phyloP scores from a whole-genome alignment of 495 filamentous ascomycete species.

The Xylaria nigripes region DNA sequence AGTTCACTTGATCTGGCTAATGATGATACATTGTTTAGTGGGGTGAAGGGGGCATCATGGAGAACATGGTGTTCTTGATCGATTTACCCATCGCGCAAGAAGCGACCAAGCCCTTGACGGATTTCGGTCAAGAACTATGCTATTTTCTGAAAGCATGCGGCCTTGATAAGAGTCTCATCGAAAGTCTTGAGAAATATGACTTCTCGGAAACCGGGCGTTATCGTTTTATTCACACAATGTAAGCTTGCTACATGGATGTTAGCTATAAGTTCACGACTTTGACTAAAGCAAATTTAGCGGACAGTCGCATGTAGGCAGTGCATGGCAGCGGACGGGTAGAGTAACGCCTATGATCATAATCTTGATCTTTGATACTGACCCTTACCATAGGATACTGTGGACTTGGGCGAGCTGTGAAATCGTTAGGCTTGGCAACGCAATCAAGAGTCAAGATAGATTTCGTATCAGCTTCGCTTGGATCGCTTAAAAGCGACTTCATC shows the following conservation, averaged over 20 bases:
- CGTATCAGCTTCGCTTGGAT: conserved; percentile 69
- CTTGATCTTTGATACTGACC: background rate
- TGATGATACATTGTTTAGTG: conserved; percentile 36
- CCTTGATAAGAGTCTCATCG: conserved; percentile 51
- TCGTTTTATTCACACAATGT: conserved; percentile 77
- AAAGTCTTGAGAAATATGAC: conserved; percentile 60
- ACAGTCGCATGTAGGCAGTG: conserved; percentile 45
- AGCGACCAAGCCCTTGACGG: conserved; percentile 37
- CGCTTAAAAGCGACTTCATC: conserved; percentile 59
- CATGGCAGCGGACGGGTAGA: conserved; percentile 54
- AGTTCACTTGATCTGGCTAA: background rate
- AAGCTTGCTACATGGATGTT: conserved; percentile 4
- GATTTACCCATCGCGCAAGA: conserved; percentile 59
- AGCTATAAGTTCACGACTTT: background rate
- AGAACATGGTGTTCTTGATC: conserved; percentile 80
- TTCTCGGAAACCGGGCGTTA: conserved; percentile 59
- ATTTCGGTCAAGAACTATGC: conserved; percentile 61
- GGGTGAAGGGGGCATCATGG: conserved; percentile 74
- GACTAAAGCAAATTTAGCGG: conserved; percentile 26
- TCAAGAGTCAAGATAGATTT: conserved; percentile 51
- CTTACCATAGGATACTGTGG: conserved; percentile 47
- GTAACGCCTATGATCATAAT: background rate
- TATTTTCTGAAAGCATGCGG: conserved; percentile 64
- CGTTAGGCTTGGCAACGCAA: conserved; percentile 45
- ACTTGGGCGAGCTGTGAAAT: conserved; percentile 51